Evolutionary conservation across 2,329 filamentous ascomycete genomes (phyloP).

Genomic region (Aspergillus calidoustus): DNA sequence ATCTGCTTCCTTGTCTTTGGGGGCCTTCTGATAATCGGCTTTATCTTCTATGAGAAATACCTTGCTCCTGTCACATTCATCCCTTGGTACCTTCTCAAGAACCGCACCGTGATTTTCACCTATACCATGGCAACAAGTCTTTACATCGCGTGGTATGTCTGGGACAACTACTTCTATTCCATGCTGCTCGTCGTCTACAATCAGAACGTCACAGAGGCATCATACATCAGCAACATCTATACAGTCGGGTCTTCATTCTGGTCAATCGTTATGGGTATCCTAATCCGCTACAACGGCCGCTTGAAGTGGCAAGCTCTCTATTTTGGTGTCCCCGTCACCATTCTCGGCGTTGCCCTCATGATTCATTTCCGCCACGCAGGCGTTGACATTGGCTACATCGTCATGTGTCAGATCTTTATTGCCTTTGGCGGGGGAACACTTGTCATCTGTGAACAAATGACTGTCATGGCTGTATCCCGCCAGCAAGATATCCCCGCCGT

Average conservation of each 20-base stretch:
- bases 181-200: constrained; percentile 61
- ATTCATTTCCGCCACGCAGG: constrained; percentile 59
- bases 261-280: constrained; percentile 53
- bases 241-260: constrained; percentile 61
- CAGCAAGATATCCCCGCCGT: constrained; percentile 58
- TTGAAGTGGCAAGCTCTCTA: constrained; percentile 59
- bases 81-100: constrained; percentile 54
- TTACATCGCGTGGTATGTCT: constrained; percentile 57
- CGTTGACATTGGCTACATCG: constrained; percentile 54
- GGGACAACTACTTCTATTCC: constrained; percentile 60
- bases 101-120: constrained; percentile 57
- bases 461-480: constrained; percentile 61
- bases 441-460: constrained; percentile 61
- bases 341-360: constrained; percentile 60
- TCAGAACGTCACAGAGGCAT: constrained; percentile 47
- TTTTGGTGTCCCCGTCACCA: constrained; percentile 57
- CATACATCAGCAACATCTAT: constrained; percentile 56
- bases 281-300: constrained; percentile 55
- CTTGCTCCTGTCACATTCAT: constrained; percentile 60
- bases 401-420: constrained; percentile 62
- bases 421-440: constrained; percentile 59
- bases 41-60: constrained; percentile 60
- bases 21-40: constrained; percentile 50
- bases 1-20: constrained; percentile 52
- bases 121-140: constrained; percentile 54